These are phyloP conservation scores for Paragyromitra xinjiangensis DNA, from an alignment of 495 filamentous ascomycete species.

Conservation along the genomic window DNA sequence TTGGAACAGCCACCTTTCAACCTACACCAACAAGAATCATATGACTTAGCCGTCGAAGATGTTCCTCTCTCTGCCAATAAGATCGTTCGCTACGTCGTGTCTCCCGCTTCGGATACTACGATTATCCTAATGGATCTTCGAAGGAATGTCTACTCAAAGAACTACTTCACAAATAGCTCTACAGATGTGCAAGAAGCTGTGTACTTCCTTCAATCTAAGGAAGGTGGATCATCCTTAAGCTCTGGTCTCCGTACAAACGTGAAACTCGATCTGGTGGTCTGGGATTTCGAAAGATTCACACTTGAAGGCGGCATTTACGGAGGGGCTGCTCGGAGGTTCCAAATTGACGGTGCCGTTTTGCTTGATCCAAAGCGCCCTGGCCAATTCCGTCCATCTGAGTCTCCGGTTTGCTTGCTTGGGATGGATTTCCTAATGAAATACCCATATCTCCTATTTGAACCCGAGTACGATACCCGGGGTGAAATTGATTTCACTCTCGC, in stretches of 20 bases:
- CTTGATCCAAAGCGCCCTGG: slow-evolving; percentile 26
- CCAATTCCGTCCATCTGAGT: slow-evolving; percentile 10
- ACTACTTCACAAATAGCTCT: not conserved
- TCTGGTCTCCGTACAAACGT: slow-evolving; percentile 26
- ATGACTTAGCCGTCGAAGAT: slow-evolving; percentile 34
- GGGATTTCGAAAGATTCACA: slow-evolving; percentile 40
- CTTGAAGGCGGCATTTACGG: slow-evolving; percentile 35
- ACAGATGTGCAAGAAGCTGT: not conserved
- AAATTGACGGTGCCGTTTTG: slow-evolving; percentile 33
- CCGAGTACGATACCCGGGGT: slow-evolving; percentile 22
- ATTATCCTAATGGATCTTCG: slow-evolving; percentile 28
- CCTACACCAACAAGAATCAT: slow-evolving; percentile 8
- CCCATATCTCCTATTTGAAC: slow-evolving; percentile 43
- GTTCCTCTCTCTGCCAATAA: slow-evolving; percentile 34
- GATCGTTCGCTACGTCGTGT: slow-evolving; percentile 32
- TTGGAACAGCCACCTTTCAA: not conserved
- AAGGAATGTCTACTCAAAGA: not conserved
- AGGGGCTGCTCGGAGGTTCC: slow-evolving; percentile 29
- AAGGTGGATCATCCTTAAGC: slow-evolving; percentile 2
- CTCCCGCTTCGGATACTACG: slow-evolving; percentile 33
- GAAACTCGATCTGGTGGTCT: slow-evolving; percentile 39
- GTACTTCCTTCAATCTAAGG: slow-evolving; percentile 23
- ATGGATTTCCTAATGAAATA: slow-evolving; percentile 45
- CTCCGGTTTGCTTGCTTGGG: slow-evolving; percentile 36
- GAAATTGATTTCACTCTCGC: slow-evolving; percentile 38